Evolutionary conservation across 208 protist genomes (phyloP).

Genomic region (Leishmania tropica): DNA sequence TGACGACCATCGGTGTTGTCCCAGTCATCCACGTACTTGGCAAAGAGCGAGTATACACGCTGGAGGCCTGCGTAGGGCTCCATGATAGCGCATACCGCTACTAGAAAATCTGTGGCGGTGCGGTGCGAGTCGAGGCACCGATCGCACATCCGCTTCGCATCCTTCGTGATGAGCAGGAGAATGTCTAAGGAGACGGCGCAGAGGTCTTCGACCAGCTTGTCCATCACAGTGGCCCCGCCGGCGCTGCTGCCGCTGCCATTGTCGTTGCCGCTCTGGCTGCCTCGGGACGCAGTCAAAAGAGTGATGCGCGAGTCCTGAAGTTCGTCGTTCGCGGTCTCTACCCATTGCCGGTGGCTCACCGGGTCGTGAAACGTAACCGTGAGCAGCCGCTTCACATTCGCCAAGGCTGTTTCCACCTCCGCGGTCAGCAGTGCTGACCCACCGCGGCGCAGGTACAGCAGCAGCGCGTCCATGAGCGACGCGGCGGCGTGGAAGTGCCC

Average conservation of each 20-base stretch:
- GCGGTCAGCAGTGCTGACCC: slow-evolving; percentile 42
- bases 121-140: slow-evolving; percentile 51
- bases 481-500: slow-evolving; percentile 55
- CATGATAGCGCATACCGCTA: slow-evolving; percentile 68
- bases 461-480: slow-evolving; percentile 55
- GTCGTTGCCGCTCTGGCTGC: not conserved
- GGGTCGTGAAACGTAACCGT: slow-evolving; percentile 25
- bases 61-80: slow-evolving; percentile 57
- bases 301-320: slow-evolving; percentile 57
- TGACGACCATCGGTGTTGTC: slow-evolving; percentile 9
- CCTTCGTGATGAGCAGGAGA: slow-evolving; percentile 73
- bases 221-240: slow-evolving; percentile 5
- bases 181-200: slow-evolving; percentile 60
- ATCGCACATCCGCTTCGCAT: slow-evolving; percentile 49
- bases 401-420: slow-evolving; percentile 60
- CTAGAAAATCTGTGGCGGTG: slow-evolving; percentile 63
- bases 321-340: slow-evolving; percentile 48
- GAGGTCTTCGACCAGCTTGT: slow-evolving; percentile 45
- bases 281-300: slow-evolving; percentile 13
- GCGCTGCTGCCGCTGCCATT: slow-evolving; percentile 1
- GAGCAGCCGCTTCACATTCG: slow-evolving; percentile 68
- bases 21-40: slow-evolving; percentile 28
- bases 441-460: slow-evolving; percentile 47
- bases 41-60: slow-evolving; percentile 34
- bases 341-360: slow-evolving; percentile 41